Conservation (phyloP, 441 rosid genomes). For the Pelargonium citronellum region DNA sequence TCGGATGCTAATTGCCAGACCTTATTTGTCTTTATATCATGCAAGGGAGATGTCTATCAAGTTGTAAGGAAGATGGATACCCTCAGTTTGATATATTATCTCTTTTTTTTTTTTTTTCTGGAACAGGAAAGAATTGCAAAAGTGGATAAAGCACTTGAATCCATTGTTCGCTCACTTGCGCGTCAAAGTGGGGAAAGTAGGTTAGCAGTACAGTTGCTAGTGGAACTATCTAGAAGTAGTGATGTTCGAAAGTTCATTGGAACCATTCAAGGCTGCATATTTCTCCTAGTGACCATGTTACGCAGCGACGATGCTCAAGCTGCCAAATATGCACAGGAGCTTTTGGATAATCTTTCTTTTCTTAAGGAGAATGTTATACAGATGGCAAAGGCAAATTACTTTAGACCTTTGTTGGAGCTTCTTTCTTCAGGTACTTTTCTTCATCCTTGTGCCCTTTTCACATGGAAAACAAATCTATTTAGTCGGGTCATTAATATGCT, state of each 20-base stretch:
- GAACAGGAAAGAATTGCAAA: constrained; percentile 29
- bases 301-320: constrained; percentile 25
- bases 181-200: constrained; percentile 34
- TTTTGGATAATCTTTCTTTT: constrained; percentile 33
- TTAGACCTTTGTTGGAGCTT: constrained; percentile 30
- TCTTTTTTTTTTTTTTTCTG: not conserved
- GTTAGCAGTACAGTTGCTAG: constrained; percentile 31
- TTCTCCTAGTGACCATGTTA: constrained; percentile 30
- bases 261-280: constrained; percentile 31
- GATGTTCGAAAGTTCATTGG: constrained; percentile 27
- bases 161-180: constrained; percentile 30
- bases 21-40: not conserved
- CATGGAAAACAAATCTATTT: not conserved
- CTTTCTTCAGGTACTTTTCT: constrained; percentile 31
- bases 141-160: constrained; percentile 25
- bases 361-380: constrained; percentile 30
- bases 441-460: not conserved
- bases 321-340: constrained; percentile 23
- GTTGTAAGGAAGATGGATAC: not conserved
- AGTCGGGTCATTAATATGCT: not conserved
- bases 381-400: constrained; percentile 41
- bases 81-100: not conserved
- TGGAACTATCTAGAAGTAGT: constrained; percentile 27
- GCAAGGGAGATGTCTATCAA: not conserved
- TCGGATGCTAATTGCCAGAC: constrained; percentile 9